Conservation (phyloP, 192 early-diverging fungal genomes). For the Entrophospora sp. region DNA sequence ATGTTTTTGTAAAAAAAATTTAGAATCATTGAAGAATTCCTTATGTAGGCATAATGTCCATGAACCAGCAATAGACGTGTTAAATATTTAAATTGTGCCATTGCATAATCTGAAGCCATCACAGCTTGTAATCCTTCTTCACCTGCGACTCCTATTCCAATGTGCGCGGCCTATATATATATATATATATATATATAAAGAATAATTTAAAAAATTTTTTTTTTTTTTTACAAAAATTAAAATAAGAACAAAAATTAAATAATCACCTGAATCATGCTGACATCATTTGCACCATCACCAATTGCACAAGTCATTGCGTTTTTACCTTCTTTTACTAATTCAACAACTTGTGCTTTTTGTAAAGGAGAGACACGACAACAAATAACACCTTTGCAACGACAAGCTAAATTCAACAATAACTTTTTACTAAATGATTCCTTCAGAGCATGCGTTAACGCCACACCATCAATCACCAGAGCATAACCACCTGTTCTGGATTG, state of each 20-base stretch:
- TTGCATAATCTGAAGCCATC: slow-evolving; percentile 67
- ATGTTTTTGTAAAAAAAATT: slow-evolving; percentile 74
- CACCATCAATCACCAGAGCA: slow-evolving; percentile 66
- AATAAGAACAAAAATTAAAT: slow-evolving; percentile 25
- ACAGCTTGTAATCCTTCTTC: slow-evolving; percentile 72
- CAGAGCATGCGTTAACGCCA: slow-evolving; percentile 49
- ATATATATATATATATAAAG: background rate
- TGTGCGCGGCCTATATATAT: slow-evolving; percentile 45
- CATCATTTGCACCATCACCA: slow-evolving; percentile 80
- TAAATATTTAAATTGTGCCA: slow-evolving; percentile 63
- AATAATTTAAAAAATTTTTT: background rate
- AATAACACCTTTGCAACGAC: slow-evolving; percentile 54
- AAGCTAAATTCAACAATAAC: slow-evolving; percentile 44
- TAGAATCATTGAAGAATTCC: slow-evolving; percentile 52
- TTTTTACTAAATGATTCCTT: slow-evolving; percentile 32
- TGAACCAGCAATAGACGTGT: slow-evolving; percentile 59
- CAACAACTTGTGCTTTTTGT: slow-evolving; percentile 70
- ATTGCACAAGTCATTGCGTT: slow-evolving; percentile 64
- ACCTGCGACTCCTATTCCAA: slow-evolving; percentile 68
- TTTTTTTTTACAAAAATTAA: background rate
- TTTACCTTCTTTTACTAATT: slow-evolving; percentile 54
- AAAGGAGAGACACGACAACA: slow-evolving; percentile 72
- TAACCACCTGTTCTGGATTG: slow-evolving; percentile 5
- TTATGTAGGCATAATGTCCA: slow-evolving; percentile 55
- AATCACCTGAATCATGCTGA: slow-evolving; percentile 72